Percentiles rank a stretch among this genome's conserved stretches.
Conservation (phyloP, 2,329 filamentous ascomycete genomes). For the Aspergillus calidoustus region DNA sequence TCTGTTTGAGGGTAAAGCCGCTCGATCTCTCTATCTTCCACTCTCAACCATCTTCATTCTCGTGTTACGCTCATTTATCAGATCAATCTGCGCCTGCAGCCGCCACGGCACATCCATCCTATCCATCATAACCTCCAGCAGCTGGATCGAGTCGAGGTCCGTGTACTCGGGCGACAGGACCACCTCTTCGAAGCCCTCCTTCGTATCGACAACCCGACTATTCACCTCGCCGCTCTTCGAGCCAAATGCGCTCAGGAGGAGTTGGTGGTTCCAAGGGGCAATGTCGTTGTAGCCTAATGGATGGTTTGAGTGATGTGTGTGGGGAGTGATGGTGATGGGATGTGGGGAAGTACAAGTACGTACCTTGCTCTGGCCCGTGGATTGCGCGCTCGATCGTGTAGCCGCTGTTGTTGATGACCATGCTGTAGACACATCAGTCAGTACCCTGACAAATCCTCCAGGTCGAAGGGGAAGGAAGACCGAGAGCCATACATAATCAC, state of each 20-base stretch:
- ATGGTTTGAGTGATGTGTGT: slow-evolving; percentile 39
- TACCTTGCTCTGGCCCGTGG: slow-evolving; percentile 68
- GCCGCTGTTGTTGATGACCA: slow-evolving; percentile 81
- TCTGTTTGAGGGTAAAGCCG: no score
- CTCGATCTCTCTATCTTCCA: not conserved
- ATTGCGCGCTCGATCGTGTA: slow-evolving; percentile 87
- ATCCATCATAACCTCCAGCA: slow-evolving; percentile 9
- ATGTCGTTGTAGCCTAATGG: slow-evolving; percentile 74
- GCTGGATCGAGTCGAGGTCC: slow-evolving; percentile 3
- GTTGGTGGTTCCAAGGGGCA: slow-evolving; percentile 71
- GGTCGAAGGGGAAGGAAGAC: not conserved
- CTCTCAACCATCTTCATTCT: not conserved
- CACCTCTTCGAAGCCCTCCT: slow-evolving; percentile 61
- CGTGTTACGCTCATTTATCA: slow-evolving; percentile 8
- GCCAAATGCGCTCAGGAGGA: slow-evolving; percentile 69
- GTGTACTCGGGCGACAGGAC: not conserved
- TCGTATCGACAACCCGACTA: slow-evolving; percentile 69
- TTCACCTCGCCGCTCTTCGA: slow-evolving; percentile 59
- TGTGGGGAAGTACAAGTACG: not conserved
- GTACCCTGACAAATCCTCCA: slow-evolving; percentile 38
- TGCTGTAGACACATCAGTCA: slow-evolving; percentile 51
- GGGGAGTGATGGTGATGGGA: not conserved
- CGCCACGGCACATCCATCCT: slow-evolving; percentile 10
- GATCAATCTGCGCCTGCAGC: slow-evolving; percentile 6
- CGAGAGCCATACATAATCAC: not conserved